These are phyloP conservation scores for Umbelopsis ramanniana DNA, from an alignment of 192 early-diverging fungal genomes.

Conservation along the genomic window DNA sequence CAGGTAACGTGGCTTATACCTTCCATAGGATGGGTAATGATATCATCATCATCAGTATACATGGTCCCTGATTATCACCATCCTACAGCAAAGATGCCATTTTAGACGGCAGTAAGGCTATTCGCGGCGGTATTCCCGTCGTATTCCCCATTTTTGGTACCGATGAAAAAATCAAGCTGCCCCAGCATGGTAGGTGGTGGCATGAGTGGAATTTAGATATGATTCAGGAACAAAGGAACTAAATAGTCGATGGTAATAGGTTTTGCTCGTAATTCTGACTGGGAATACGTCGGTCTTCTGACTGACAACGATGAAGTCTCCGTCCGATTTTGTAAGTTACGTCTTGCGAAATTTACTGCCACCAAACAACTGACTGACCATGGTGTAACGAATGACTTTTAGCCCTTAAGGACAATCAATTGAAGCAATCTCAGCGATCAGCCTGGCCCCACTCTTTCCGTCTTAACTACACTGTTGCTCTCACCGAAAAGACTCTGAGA, in stretches of 20 bases:
- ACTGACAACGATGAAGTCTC: slow-evolving; percentile 53
- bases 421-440: slow-evolving; percentile 56
- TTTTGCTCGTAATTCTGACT: slow-evolving; percentile 60
- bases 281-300: slow-evolving; percentile 54
- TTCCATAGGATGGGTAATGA: neutral
- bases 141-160: slow-evolving; percentile 87
- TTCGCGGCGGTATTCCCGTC: slow-evolving; percentile 85
- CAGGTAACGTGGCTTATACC: slow-evolving; percentile 46
- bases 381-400: neutral
- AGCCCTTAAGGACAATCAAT: slow-evolving; percentile 59
- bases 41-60: neutral
- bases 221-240: no score
- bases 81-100: slow-evolving; percentile 72
- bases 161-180: slow-evolving; percentile 55
- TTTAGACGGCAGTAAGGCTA: slow-evolving; percentile 89
- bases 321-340: slow-evolving; percentile 53
- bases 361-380: neutral
- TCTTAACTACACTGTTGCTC: slow-evolving; percentile 78
- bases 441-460: slow-evolving; percentile 78
- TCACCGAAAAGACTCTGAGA: slow-evolving; percentile 71
- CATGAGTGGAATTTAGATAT: neutral
- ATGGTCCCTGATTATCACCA: neutral
- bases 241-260: slow-evolving; percentile 15
- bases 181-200: slow-evolving; percentile 69
- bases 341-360: neutral